A percentile compares a stretch with the other conserved stretches of the same genome.
Evolutionary conservation across 371 early-diverging fungal genomes (phyloP).

Genomic region (Cokeromyces recurvatus): DNA sequence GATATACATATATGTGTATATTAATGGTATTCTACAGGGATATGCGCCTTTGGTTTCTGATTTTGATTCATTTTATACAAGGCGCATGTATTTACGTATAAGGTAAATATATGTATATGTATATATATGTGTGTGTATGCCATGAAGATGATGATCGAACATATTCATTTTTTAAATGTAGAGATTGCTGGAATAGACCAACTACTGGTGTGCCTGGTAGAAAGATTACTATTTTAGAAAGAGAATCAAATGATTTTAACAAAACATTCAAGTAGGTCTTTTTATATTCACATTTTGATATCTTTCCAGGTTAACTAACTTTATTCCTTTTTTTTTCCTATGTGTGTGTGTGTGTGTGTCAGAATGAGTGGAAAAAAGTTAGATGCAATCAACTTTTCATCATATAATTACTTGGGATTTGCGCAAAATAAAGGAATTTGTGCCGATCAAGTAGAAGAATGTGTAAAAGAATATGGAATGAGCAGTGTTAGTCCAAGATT

Average conservation of each 20-base stretch:
- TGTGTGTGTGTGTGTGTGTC: no score
- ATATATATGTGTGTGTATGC: slow-evolving; percentile 88
- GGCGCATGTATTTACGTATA: slow-evolving; percentile 93
- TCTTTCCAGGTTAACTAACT: slow-evolving; percentile 72
- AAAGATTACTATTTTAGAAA: slow-evolving; percentile 20
- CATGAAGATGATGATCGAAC: slow-evolving; percentile 18
- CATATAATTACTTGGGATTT: slow-evolving; percentile 99
- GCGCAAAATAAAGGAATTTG: slow-evolving; percentile 89
- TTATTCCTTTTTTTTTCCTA: slow-evolving; percentile 34
- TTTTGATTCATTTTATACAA: slow-evolving; percentile 96
- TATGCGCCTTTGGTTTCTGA: slow-evolving; percentile 90
- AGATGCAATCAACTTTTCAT: slow-evolving; percentile 91
- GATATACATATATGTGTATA: neutral
- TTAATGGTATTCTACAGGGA: slow-evolving; percentile 45
- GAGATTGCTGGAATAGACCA: slow-evolving; percentile 53
- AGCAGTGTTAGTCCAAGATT: slow-evolving; percentile 62
- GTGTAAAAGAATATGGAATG: slow-evolving; percentile 63
- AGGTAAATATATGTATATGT: slow-evolving; percentile 27
- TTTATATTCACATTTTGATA: neutral
- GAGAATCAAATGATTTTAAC: slow-evolving; percentile 25
- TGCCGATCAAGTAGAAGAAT: slow-evolving; percentile 85
- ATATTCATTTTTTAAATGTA: slow-evolving; percentile 30
- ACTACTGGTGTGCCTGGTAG: slow-evolving; percentile 24
- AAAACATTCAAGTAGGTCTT: slow-evolving; percentile 12
- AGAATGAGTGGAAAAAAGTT: slow-evolving; percentile 76